phyloP scores from a whole-genome alignment of 768 basidiomycete genomes.

The Serendipita vermifera region DNA sequence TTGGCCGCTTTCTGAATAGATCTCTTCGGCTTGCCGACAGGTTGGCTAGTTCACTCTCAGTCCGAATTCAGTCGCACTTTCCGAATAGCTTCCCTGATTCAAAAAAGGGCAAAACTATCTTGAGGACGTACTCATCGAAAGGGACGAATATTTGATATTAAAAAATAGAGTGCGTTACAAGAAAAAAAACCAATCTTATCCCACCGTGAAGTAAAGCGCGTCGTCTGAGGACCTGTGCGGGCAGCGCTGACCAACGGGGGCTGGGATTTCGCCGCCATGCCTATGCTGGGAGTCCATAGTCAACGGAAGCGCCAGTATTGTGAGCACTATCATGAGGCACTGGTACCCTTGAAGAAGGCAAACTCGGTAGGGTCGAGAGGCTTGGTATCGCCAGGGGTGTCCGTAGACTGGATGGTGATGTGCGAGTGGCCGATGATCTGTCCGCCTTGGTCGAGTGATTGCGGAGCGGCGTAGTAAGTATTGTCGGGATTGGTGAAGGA shows the following conservation, averaged over 20 bases:
- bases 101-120: too few species aligned
- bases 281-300: constrained; percentile 48
- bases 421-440: constrained; percentile 47
- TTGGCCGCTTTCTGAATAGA: too few species aligned
- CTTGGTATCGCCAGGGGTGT: constrained; percentile 32
- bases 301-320: constrained; percentile 35
- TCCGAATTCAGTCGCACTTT: too few species aligned
- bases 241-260: constrained; percentile 45
- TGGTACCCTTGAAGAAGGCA: constrained; percentile 38
- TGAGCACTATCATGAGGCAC: constrained; percentile 17
- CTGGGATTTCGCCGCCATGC: constrained; percentile 44
- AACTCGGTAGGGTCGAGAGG: constrained; percentile 38
- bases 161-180: too few species aligned
- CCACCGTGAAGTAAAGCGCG: constrained; percentile 32
- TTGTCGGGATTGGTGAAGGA: constrained; percentile 43
- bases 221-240: constrained; percentile 50
- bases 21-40: too few species aligned
- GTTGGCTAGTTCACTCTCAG: too few species aligned
- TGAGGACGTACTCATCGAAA: too few species aligned
- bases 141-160: too few species aligned
- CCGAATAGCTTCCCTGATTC: too few species aligned
- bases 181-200: too few species aligned
- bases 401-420: constrained; percentile 40
- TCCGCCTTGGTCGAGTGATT: constrained; percentile 38
- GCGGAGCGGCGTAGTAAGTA: constrained; percentile 46